phyloP scores from a whole-genome alignment of 1,284 basidiomycete species.

The Bjerkandera adusta region DNA sequence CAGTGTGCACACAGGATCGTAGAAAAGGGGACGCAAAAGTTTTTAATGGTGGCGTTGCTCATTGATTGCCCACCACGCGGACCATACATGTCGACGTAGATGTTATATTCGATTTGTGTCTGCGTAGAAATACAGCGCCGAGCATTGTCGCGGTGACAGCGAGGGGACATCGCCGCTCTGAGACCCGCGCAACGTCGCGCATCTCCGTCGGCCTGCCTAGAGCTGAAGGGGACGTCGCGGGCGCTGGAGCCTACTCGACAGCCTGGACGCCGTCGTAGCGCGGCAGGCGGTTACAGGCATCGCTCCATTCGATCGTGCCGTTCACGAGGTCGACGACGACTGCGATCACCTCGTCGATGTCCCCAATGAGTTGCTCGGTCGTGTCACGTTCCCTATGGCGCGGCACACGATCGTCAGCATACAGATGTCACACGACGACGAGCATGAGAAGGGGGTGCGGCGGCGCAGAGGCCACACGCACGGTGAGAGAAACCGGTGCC shows the following conservation, averaged over 20 bases:
- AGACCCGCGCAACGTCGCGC: no score
- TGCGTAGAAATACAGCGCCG: no score
- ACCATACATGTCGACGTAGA: no score
- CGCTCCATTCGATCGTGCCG: slow-evolving; percentile 75
- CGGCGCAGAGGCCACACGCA: neutral
- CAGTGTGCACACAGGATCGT: no score
- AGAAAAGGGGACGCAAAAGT: no score
- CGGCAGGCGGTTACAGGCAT: slow-evolving; percentile 72
- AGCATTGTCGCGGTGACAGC: no score
- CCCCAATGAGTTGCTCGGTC: slow-evolving; percentile 90
- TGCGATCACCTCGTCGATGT: slow-evolving; percentile 86
- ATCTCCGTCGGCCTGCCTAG: no score
- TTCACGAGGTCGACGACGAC: slow-evolving; percentile 78
- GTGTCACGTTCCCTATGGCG: slow-evolving; percentile 85
- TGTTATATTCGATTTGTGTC: no score
- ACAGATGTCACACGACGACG: slow-evolving; percentile 3
- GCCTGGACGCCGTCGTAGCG: slow-evolving; percentile 92
- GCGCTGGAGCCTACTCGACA: slow-evolving; percentile 41
- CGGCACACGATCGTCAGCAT: slow-evolving; percentile 13
- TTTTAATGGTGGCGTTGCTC: no score
- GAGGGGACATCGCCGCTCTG: no score
- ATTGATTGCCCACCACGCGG: no score
- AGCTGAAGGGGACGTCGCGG: neutral
- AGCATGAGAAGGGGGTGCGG: neutral
- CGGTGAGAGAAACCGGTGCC: slow-evolving; percentile 10